Conservation (phyloP, 192 early-diverging fungal genomes). For the Coemansia sp. region DNA sequence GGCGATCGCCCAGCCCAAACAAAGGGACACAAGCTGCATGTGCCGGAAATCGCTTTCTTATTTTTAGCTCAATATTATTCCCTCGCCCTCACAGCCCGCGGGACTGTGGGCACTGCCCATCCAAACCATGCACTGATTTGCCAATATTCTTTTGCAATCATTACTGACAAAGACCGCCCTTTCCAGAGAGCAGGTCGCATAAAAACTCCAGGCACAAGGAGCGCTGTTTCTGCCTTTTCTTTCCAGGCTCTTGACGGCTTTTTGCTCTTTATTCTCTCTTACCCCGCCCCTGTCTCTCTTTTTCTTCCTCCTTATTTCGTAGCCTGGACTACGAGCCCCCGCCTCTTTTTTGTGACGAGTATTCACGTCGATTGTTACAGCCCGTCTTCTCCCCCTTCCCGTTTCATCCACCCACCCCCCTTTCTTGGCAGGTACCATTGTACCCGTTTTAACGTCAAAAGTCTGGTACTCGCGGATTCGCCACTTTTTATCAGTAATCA, state of each 20-base stretch:
- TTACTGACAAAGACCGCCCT: neutral
- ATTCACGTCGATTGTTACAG: conserved; percentile 7
- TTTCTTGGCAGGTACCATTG: conserved; percentile 1
- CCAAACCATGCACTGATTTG: neutral
- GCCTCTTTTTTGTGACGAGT: neutral
- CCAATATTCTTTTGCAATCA: neutral
- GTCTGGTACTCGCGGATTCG: neutral
- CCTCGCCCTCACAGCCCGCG: conserved; percentile 1
- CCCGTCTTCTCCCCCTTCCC: conserved; percentile 5
- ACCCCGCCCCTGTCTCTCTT: neutral
- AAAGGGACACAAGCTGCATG: conserved; percentile 1
- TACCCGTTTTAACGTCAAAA: conserved; percentile 4
- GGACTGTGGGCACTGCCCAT: neutral
- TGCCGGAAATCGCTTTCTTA: conserved; percentile 6
- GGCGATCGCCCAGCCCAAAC: conserved; percentile 11
- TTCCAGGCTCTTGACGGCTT: conserved; percentile 1
- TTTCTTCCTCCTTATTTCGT: conserved; percentile 12
- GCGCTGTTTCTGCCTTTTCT: conserved; percentile 1
- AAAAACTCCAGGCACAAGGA: conserved; percentile 1
- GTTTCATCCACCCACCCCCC: conserved; percentile 2
- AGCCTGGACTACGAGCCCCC: neutral
- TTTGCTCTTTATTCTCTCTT: conserved; percentile 14
- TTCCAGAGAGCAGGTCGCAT: neutral
- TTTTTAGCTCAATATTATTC: conserved; percentile 1
- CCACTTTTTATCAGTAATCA: conserved; percentile 12